phyloP scores from a whole-genome alignment of 768 basidiomycete species.

The Leccinum barrowsii region DNA sequence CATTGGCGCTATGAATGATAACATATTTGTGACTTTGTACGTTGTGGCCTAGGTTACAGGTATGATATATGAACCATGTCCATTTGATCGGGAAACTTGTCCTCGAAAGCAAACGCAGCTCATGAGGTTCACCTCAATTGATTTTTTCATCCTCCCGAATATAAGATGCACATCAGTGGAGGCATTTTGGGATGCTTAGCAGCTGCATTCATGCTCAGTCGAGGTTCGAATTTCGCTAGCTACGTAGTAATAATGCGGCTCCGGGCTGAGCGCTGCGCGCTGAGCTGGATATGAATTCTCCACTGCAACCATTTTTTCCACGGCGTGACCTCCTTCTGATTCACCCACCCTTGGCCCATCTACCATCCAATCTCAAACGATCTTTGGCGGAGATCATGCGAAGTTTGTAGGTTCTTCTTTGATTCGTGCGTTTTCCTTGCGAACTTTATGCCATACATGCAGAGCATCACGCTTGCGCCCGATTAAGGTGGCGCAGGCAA shows the following conservation, averaged over 20 bases:
- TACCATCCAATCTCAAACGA: conserved; percentile 1
- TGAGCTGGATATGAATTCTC: too few relatives aligned
- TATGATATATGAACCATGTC: conserved; percentile 1
- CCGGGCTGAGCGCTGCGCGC: not conserved
- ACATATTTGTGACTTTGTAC: not conserved
- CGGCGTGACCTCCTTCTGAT: not conserved
- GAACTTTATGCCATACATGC: not conserved
- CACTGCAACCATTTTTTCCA: not conserved
- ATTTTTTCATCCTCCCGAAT: not conserved
- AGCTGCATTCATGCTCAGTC: too few relatives aligned
- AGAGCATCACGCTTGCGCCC: not conserved
- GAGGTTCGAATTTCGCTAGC: too few relatives aligned
- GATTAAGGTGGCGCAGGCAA: too few relatives aligned
- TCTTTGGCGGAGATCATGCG: conserved; percentile 1
- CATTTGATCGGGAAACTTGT: not conserved
- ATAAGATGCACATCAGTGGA: not conserved
- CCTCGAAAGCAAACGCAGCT: not conserved
- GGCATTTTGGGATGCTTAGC: too few relatives aligned
- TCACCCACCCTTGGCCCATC: conserved; percentile 2
- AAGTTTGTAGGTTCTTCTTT: not conserved
- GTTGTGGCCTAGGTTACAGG: conserved; percentile 2
- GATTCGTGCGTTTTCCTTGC: not conserved
- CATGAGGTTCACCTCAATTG: not conserved
- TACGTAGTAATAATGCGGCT: not conserved
- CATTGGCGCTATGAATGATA: not conserved